Conservation (phyloP, 768 basidiomycete species). For the Roridomyces roridus region DNA sequence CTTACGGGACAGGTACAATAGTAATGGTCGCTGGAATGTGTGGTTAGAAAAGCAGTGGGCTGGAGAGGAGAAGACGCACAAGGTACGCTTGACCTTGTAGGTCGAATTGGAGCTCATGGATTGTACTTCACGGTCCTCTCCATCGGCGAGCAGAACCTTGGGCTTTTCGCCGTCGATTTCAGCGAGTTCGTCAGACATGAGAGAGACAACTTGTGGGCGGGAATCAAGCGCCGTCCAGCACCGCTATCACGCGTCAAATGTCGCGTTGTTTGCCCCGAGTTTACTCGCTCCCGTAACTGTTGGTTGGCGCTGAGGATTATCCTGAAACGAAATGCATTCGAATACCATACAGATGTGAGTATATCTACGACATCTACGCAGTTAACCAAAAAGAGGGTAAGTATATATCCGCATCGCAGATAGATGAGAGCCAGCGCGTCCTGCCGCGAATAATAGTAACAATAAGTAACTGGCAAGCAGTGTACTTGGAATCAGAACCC, state of each 20-base stretch:
- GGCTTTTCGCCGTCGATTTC: slow-evolving; percentile 60
- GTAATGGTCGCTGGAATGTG: slow-evolving; percentile 37
- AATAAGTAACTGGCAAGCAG: slow-evolving; percentile 22
- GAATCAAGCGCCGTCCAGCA: too few relatives aligned
- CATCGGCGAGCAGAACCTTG: slow-evolving; percentile 49
- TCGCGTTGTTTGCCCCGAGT: too few relatives aligned
- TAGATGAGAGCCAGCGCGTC: slow-evolving; percentile 14
- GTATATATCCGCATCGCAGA: slow-evolving; percentile 9
- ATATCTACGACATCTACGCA: slow-evolving; percentile 12
- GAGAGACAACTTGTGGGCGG: too few relatives aligned
- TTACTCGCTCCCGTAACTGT: too few relatives aligned
- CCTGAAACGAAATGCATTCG: not conserved
- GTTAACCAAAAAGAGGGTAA: slow-evolving; percentile 2
- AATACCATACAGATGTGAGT: not conserved
- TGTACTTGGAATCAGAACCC: slow-evolving; percentile 14
- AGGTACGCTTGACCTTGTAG: slow-evolving; percentile 45
- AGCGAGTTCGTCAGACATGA: slow-evolving; percentile 47
- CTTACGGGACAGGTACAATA: slow-evolving; percentile 47
- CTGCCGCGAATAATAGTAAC: slow-evolving; percentile 21
- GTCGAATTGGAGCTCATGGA: slow-evolving; percentile 28
- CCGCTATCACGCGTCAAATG: too few relatives aligned
- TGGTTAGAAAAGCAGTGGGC: too few relatives aligned
- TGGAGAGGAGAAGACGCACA: not conserved
- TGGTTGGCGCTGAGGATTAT: not conserved
- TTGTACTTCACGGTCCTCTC: slow-evolving; percentile 30